phyloP scores from a whole-genome alignment of 2,329 filamentous ascomycete genomes.

The Aquanectria penicillioides region DNA sequence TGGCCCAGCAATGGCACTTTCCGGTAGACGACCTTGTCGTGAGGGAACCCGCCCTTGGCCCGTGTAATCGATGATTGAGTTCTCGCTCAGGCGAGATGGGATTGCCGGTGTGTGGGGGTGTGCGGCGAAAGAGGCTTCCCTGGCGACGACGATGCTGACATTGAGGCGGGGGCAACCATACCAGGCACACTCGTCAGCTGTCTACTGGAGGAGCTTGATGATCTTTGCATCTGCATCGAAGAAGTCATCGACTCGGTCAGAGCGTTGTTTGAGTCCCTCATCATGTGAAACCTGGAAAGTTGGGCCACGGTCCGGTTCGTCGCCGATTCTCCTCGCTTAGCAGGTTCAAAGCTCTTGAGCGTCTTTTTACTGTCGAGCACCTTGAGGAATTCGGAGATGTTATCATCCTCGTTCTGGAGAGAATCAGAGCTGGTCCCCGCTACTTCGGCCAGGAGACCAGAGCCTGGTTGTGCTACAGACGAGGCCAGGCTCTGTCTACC shows the following conservation, averaged over 20 bases:
- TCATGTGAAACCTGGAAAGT: constrained; percentile 84
- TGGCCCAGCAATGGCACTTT: constrained; percentile 42
- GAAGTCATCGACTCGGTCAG: constrained; percentile 94
- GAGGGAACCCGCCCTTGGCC: constrained; percentile 44
- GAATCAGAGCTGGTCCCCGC: constrained; percentile 74
- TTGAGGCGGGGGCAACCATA: constrained; percentile 77
- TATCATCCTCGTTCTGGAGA: constrained; percentile 82
- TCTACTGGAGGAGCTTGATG: constrained; percentile 76
- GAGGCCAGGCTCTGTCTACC: constrained; percentile 81
- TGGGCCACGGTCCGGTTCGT: constrained; percentile 82
- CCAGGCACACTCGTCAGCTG: constrained; percentile 69
- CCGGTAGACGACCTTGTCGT: constrained; percentile 40
- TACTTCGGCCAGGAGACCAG: constrained; percentile 78
- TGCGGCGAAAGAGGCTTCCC: constrained; percentile 90
- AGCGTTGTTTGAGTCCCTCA: constrained; percentile 88
- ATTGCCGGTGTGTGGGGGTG: constrained; percentile 92
- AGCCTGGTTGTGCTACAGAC: constrained; percentile 77
- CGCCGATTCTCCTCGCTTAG: constrained; percentile 73
- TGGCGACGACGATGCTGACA: constrained; percentile 88
- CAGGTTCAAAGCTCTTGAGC: constrained; percentile 78
- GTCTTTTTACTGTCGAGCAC: constrained; percentile 89
- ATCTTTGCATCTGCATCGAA: constrained; percentile 85
- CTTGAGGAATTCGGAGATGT: constrained; percentile 93
- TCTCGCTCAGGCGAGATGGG: constrained; percentile 90
- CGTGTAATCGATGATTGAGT: constrained; percentile 70